Evolutionary conservation across 192 early-diverging fungal species (phyloP).

Genomic region (Backusella tarrabulga): DNA sequence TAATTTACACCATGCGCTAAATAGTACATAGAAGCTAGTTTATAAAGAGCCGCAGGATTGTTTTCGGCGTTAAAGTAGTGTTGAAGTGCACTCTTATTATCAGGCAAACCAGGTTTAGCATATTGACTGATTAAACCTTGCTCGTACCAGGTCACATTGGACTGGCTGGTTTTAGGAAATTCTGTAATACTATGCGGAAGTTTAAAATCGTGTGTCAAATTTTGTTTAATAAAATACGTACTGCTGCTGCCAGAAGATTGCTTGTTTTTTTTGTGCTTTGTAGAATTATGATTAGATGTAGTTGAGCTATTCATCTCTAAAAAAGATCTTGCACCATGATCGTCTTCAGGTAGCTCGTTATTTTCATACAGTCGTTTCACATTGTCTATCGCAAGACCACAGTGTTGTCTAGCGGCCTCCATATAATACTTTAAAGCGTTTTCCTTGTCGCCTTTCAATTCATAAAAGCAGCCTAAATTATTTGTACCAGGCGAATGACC

Average conservation of each 20-base stretch:
- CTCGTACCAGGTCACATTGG: not conserved
- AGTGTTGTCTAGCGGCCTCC: not conserved
- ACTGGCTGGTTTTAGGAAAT: not conserved
- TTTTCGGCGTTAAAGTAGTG: not conserved
- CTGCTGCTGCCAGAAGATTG: not conserved
- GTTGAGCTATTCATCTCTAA: not conserved
- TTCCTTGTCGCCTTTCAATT: not conserved
- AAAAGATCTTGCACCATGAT: not conserved
- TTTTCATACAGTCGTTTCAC: not conserved
- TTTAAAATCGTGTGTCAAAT: not conserved
- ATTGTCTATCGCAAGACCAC: not conserved
- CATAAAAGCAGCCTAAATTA: not conserved
- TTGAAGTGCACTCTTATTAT: not conserved
- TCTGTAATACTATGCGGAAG: no score
- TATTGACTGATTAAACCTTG: not conserved
- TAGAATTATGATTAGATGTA: not conserved
- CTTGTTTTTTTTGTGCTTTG: not conserved
- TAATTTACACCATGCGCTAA: not conserved
- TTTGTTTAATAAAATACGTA: slow-evolving; percentile 3
- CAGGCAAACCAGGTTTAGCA: not conserved
- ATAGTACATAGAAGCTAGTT: not conserved
- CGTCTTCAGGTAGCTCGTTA: no score
- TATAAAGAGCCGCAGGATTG: not conserved
- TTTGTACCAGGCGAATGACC: not conserved
- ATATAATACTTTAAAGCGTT: not conserved